phyloP scores from a whole-genome alignment of 352 stramenopile species.

The Phytophthora sp. region DNA sequence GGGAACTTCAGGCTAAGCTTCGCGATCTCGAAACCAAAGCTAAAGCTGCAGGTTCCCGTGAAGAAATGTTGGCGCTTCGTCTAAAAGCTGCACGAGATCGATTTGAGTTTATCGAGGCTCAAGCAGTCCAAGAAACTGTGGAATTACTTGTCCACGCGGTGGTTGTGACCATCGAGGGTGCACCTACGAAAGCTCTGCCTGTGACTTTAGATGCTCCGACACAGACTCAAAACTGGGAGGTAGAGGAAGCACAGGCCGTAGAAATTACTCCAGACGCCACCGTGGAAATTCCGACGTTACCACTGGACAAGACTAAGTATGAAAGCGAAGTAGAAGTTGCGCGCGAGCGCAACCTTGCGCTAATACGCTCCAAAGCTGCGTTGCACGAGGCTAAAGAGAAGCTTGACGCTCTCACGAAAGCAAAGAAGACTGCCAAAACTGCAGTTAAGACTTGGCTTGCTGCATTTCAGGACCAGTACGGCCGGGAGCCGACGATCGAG shows the following conservation, averaged over 20 bases:
- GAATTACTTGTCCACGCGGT: conserved; percentile 44
- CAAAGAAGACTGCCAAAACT: conserved; percentile 61
- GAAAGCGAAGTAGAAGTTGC: conserved; percentile 54
- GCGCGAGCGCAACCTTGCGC: conserved; percentile 42
- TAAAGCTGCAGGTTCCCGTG: conserved; percentile 24
- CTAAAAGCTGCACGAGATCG: conserved; percentile 31
- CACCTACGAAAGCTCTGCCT: conserved; percentile 3
- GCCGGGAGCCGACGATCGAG: conserved; percentile 69
- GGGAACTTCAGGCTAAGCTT: conserved; percentile 42
- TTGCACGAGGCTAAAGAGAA: conserved; percentile 41
- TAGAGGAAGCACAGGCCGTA: neutral
- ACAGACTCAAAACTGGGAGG: conserved; percentile 11
- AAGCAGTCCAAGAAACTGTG: conserved; percentile 51
- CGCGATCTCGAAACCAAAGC: conserved; percentile 35
- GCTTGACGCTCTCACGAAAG: conserved; percentile 37
- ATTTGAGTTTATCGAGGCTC: conserved; percentile 44
- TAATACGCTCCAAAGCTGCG: conserved; percentile 52
- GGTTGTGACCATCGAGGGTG: conserved; percentile 39
- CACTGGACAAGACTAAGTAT: conserved; percentile 41
- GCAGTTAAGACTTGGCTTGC: conserved; percentile 72
- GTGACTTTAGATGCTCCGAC: conserved; percentile 8
- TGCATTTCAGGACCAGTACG: conserved; percentile 54
- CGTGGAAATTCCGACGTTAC: conserved; percentile 1
- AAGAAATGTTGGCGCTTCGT: conserved; percentile 38
- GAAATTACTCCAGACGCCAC: neutral